These are phyloP conservation scores for Schizopora paradoxa DNA, from an alignment of 1,284 basidiomycete species.

Conservation along the genomic window DNA sequence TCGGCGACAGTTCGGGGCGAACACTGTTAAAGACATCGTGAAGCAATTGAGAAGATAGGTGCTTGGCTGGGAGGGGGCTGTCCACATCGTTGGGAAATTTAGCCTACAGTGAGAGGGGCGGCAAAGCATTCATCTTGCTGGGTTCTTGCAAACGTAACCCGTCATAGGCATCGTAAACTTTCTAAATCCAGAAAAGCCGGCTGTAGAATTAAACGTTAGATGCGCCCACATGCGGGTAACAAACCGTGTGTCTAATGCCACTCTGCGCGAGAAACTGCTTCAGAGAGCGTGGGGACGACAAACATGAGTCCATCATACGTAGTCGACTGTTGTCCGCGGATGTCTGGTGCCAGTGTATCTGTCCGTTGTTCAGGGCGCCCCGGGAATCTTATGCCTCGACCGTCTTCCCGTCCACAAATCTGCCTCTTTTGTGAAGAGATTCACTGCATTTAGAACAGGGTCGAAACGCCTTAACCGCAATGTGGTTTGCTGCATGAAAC, in stretches of 20 bases:
- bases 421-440: constrained; percentile 2
- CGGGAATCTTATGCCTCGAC: constrained; percentile 6
- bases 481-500: constrained; percentile 13
- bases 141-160: constrained; percentile 15
- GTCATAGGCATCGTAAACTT: constrained; percentile 4
- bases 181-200: constrained; percentile 3
- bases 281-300: constrained; percentile 11
- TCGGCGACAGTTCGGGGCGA: constrained; percentile 14
- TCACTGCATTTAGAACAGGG: constrained; percentile 13
- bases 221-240: constrained; percentile 11
- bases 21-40: neutral
- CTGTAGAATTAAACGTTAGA: constrained; percentile 12
- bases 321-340: constrained; percentile 8
- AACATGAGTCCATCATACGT: neutral
- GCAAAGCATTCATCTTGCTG: constrained; percentile 7
- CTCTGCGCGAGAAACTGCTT: constrained; percentile 12
- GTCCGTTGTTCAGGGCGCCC: constrained; percentile 14
- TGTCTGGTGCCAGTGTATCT: constrained; percentile 1
- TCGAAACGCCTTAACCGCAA: constrained; percentile 14
- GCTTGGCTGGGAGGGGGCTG: neutral
- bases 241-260: constrained; percentile 13
- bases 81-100: constrained; percentile 9
- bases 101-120: constrained; percentile 8
- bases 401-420: constrained; percentile 8
- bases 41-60: neutral